Conservation (phyloP, 768 basidiomycete species). For the Termitomyces sp. region DNA sequence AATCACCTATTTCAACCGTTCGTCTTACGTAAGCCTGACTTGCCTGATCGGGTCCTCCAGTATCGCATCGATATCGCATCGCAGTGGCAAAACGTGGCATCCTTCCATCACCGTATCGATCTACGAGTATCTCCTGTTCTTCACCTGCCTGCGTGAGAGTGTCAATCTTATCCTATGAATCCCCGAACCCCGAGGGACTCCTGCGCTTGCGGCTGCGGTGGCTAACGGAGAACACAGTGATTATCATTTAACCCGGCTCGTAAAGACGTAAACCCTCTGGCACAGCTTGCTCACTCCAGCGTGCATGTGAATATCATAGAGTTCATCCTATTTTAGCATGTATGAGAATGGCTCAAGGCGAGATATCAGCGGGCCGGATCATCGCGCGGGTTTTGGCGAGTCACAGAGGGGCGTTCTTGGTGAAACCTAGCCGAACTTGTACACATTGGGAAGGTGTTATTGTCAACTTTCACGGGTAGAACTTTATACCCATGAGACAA, state of each 20-base stretch:
- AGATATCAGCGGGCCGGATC: slow-evolving; percentile 10
- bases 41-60: not conserved
- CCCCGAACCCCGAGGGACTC: not conserved
- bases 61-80: slow-evolving; percentile 1
- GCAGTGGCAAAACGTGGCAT: not conserved
- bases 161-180: not conserved
- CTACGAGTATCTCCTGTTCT: not conserved
- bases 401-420: slow-evolving; percentile 1
- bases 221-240: not conserved
- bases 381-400: not conserved
- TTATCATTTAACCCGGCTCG: not conserved
- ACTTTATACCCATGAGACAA: not conserved
- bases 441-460: not conserved
- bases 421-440: not conserved
- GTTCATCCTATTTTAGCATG: not conserved
- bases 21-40: slow-evolving; percentile 12
- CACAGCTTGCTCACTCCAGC: not conserved
- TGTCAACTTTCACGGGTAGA: not conserved
- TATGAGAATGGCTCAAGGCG: not conserved
- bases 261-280: not conserved
- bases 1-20: slow-evolving; percentile 13
- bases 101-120: not conserved
- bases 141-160: not conserved
- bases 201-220: not conserved
- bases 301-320: not conserved